phyloP scores from a whole-genome alignment of 805 yeast species.

The Scheffersomyces stipitis region DNA sequence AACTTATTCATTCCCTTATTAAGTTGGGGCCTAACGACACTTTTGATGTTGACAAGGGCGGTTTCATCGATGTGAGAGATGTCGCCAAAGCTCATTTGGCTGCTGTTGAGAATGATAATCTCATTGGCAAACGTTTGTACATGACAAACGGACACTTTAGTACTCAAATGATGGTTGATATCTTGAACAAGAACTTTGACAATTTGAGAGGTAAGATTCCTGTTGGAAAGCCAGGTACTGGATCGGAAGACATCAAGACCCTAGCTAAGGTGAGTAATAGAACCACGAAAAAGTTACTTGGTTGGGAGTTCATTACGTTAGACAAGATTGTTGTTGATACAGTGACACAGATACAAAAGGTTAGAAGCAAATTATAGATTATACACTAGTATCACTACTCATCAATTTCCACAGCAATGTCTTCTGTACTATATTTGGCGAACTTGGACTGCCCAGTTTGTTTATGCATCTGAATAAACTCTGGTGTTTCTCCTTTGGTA shows the following conservation, averaged over 20 bases:
- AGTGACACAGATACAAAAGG: slow-evolving; percentile 16
- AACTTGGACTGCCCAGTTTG: too few species aligned
- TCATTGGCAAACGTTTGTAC: slow-evolving; percentile 29
- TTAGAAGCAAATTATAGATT: background rate
- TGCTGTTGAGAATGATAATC: slow-evolving; percentile 26
- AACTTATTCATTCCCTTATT: slow-evolving; percentile 19
- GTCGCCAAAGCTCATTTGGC: slow-evolving; percentile 31
- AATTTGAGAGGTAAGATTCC: slow-evolving; percentile 20
- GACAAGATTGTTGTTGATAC: slow-evolving; percentile 26
- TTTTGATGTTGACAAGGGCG: slow-evolving; percentile 20
- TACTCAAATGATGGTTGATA: slow-evolving; percentile 30
- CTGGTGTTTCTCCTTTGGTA: slow-evolving; percentile 4
- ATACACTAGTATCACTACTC: too few species aligned
- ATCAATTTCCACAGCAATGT: too few species aligned
- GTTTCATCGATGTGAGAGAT: slow-evolving; percentile 21
- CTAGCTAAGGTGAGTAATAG: slow-evolving; percentile 20
- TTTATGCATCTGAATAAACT: too few species aligned
- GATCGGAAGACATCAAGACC: slow-evolving; percentile 23
- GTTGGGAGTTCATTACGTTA: slow-evolving; percentile 20
- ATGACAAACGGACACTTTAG: slow-evolving; percentile 34
- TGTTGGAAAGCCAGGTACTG: slow-evolving; percentile 33
- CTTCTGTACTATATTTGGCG: too few species aligned
- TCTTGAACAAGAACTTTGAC: slow-evolving; percentile 17
- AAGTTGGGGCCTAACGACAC: slow-evolving; percentile 15
- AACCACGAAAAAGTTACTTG: slow-evolving; percentile 15